Evolutionary conservation across 345 rosid genomes (phyloP).

Genomic region (Carallia pectinifolia): DNA sequence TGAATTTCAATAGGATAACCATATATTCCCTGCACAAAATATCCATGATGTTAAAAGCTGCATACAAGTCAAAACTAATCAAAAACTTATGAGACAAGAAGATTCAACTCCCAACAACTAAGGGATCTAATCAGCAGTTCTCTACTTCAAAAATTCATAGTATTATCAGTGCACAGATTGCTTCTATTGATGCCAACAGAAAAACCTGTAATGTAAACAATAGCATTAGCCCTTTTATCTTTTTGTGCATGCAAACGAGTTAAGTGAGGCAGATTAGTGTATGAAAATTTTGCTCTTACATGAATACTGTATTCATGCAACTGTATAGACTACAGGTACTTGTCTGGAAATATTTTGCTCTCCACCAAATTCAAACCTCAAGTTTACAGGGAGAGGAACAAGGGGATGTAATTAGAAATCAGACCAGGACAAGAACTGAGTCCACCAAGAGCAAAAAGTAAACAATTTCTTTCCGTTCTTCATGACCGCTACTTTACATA

Average conservation of each 20-base stretch:
- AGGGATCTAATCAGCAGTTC: neutral
- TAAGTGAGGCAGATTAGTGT: neutral
- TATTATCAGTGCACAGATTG: neutral
- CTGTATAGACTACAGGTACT: no score
- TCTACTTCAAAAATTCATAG: neutral
- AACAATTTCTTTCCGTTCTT: neutral
- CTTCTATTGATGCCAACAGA: neutral
- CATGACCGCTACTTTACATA: neutral
- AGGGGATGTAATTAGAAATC: neutral
- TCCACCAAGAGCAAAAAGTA: neutral
- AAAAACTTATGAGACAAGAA: neutral
- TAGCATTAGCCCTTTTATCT: neutral
- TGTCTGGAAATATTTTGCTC: no score
- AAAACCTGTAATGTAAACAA: neutral
- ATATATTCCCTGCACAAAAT: slow-evolving; percentile 60
- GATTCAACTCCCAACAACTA: neutral
- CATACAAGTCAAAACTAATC: neutral
- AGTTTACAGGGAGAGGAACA: neutral
- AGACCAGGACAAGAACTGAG: neutral
- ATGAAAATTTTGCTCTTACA: neutral
- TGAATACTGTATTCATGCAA: no score
- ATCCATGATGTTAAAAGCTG: slow-evolving; percentile 1
- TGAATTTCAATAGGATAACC: slow-evolving; percentile 86
- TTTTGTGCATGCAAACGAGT: neutral
- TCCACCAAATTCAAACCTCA: neutral